Evolutionary conservation across 1,284 basidiomycete genomes (phyloP).

Genomic region (Sanghuangporus baumii): DNA sequence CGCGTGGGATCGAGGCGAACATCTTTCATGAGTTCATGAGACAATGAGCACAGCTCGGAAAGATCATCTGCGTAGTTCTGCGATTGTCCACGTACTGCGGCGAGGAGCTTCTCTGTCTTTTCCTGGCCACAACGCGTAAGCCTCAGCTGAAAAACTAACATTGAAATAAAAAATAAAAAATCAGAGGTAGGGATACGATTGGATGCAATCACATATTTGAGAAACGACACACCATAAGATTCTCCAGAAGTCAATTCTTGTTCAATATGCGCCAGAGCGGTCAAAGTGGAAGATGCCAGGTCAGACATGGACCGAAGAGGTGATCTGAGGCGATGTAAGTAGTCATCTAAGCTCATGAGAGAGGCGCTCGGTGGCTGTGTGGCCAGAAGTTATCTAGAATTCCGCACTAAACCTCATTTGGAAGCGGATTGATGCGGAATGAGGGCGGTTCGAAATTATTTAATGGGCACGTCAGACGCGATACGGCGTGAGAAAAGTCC

Average conservation of each 20-base stretch:
- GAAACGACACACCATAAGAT: background rate
- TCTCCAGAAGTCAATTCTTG: background rate
- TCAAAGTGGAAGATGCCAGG: background rate
- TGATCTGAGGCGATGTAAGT: background rate
- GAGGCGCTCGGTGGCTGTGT: background rate
- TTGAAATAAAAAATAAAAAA: no score
- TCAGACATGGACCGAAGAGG: background rate
- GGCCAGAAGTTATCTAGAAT: background rate
- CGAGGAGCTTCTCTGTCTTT: background rate
- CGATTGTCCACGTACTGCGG: background rate
- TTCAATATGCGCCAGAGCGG: background rate
- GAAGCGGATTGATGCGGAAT: background rate
- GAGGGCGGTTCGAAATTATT: background rate
- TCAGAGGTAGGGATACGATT: background rate
- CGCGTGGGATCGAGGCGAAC: background rate
- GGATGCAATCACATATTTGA: background rate
- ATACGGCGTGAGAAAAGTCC: slow-evolving; percentile 14
- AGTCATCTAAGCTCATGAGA: background rate
- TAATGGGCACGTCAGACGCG: background rate
- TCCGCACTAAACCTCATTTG: background rate
- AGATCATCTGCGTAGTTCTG: background rate
- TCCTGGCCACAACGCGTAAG: slow-evolving; percentile 1
- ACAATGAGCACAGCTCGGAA: background rate
- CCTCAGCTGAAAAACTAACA: background rate
- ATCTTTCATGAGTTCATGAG: slow-evolving; percentile 9